phyloP scores from a whole-genome alignment of 768 basidiomycete genomes.

The Hericium alpestre region DNA sequence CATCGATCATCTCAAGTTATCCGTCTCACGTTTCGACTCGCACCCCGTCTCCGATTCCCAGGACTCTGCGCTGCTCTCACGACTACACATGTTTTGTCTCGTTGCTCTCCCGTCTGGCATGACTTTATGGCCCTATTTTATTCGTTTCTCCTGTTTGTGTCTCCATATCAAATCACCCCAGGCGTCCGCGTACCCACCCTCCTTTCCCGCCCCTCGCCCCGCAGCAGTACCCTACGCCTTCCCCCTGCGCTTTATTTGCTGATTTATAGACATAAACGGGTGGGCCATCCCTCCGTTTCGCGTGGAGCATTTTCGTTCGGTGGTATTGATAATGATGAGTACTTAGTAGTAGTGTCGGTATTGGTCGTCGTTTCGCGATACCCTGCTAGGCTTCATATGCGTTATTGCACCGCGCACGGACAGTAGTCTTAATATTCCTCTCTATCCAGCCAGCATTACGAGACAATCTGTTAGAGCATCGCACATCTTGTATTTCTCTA shows the following conservation, averaged over 20 bases:
- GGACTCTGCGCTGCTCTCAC: slow-evolving; percentile 56
- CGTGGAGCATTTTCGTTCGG: neutral
- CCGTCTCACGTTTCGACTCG: slow-evolving; percentile 10
- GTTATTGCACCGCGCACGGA: slow-evolving; percentile 39
- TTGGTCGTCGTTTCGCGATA: slow-evolving; percentile 46
- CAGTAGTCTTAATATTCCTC: slow-evolving; percentile 17
- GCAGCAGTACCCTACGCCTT: slow-evolving; percentile 17
- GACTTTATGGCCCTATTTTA: slow-evolving; percentile 16
- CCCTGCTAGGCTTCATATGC: slow-evolving; percentile 20
- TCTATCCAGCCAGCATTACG: slow-evolving; percentile 37
- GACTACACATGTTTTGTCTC: slow-evolving; percentile 40
- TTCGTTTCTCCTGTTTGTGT: slow-evolving; percentile 17
- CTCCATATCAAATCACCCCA: slow-evolving; percentile 26
- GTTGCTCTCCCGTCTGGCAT: slow-evolving; percentile 37
- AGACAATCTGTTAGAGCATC: slow-evolving; percentile 67
- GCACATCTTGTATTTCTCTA: slow-evolving; percentile 30
- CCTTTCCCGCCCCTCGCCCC: slow-evolving; percentile 14
- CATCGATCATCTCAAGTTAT: slow-evolving; percentile 16
- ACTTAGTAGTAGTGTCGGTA: slow-evolving; percentile 23
- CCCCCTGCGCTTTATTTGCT: slow-evolving; percentile 14
- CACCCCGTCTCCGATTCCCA: slow-evolving; percentile 13
- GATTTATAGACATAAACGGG: slow-evolving; percentile 18
- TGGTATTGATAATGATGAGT: slow-evolving; percentile 18
- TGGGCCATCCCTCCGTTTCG: slow-evolving; percentile 6
- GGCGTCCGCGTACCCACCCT: slow-evolving; percentile 19